Conservation (phyloP, 257 asterid genomes). For the Primulina tabacum region DNA sequence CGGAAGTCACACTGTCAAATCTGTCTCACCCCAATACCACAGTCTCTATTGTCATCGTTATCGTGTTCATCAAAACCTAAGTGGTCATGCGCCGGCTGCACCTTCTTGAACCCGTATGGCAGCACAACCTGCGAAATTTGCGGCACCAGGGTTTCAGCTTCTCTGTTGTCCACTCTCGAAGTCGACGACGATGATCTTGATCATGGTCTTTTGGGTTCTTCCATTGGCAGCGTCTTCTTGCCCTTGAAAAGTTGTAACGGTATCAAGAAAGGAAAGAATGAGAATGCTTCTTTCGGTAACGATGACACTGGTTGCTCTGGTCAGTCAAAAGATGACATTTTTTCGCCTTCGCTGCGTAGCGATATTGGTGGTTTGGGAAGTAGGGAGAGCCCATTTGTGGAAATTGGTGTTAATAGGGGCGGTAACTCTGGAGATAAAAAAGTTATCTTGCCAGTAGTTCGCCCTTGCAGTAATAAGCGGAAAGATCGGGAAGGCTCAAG, state of each 20-base stretch:
- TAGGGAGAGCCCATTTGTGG: conserved; percentile 17
- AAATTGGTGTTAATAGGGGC: conserved; percentile 17
- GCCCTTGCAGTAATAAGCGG: conserved; percentile 60
- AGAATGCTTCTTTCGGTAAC: neutral
- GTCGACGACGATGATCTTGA: conserved; percentile 46
- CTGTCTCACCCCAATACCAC: conserved; percentile 50
- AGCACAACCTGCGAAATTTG: conserved; percentile 58
- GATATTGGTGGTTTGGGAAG: conserved; percentile 21
- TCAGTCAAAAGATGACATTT: conserved; percentile 23
- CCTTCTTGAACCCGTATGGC: conserved; percentile 62
- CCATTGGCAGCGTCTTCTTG: conserved; percentile 68
- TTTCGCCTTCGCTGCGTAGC: conserved; percentile 37
- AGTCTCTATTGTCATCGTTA: conserved; percentile 25
- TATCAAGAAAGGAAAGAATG: conserved; percentile 20
- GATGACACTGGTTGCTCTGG: conserved; percentile 18
- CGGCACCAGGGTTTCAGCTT: conserved; percentile 64
- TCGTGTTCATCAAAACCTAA: conserved; percentile 39
- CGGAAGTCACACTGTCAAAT: conserved; percentile 58
- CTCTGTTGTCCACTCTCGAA: conserved; percentile 53
- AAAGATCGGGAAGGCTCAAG: conserved; percentile 37
- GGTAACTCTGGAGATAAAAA: conserved; percentile 24
- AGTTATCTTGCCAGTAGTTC: conserved; percentile 23
- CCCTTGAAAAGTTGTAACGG: conserved; percentile 55
- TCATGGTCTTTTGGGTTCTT: conserved; percentile 34
- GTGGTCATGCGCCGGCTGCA: conserved; percentile 84